These are phyloP conservation scores for Kregervanrija delftensis DNA, from an alignment of 805 yeast genomes.

Conservation along the genomic window DNA sequence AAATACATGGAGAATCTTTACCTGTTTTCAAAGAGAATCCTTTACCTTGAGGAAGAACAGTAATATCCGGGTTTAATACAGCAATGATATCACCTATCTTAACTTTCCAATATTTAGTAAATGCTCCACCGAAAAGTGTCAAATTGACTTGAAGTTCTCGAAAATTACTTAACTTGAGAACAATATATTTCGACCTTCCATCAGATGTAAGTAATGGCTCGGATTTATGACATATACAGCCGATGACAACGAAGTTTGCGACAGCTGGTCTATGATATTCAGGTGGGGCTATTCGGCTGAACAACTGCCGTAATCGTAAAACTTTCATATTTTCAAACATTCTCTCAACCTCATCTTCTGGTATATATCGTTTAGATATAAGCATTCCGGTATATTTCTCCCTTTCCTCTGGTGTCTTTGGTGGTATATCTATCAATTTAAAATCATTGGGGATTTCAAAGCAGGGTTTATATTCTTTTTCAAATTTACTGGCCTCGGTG, in stretches of 20 bases:
- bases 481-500: too few relatives aligned
- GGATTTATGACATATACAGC: conserved; percentile 55
- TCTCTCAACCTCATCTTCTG: conserved; percentile 26
- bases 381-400: conserved; percentile 31
- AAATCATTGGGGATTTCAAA: too few relatives aligned
- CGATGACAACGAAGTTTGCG: conserved; percentile 76
- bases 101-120: conserved; percentile 65
- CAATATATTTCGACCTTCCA: conserved; percentile 45
- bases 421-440: too few relatives aligned
- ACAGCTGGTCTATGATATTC: conserved; percentile 60
- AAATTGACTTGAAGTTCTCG: conserved; percentile 46
- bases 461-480: too few relatives aligned
- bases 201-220: conserved; percentile 40
- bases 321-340: conserved; percentile 45
- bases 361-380: conserved; percentile 41
- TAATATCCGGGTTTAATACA: conserved; percentile 64
- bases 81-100: conserved; percentile 70
- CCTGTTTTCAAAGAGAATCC: conserved; percentile 50
- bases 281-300: conserved; percentile 65
- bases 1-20: conserved; percentile 41
- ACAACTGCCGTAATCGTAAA: conserved; percentile 49
- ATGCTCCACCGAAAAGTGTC: conserved; percentile 60
- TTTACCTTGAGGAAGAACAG: conserved; percentile 27
- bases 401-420: too few relatives aligned
- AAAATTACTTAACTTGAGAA: conserved; percentile 63